These are phyloP conservation scores for Psidium friedrichsthalianum DNA, from an alignment of 345 rosid species.

Conservation along the genomic window DNA sequence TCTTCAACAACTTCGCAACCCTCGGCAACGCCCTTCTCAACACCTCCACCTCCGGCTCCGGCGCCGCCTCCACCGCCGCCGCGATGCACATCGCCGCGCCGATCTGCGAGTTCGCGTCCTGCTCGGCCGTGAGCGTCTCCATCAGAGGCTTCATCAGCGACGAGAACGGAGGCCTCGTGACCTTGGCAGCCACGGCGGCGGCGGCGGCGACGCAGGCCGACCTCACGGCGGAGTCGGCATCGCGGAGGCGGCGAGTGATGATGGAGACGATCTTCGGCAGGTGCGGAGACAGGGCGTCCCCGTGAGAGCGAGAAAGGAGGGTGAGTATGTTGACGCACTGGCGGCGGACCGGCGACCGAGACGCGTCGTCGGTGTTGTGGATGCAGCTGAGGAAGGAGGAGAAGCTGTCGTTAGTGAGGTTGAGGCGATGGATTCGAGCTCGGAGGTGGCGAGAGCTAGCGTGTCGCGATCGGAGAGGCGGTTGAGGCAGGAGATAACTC, in stretches of 20 bases:
- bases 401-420: constrained; percentile 41
- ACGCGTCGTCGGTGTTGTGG: constrained; percentile 61
- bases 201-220: constrained; percentile 68
- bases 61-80: constrained; percentile 58
- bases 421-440: constrained; percentile 80
- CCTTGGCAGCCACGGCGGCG: constrained; percentile 51
- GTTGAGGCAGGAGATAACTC: constrained; percentile 79
- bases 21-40: constrained; percentile 55
- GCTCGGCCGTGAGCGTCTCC: constrained; percentile 53
- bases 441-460: constrained; percentile 54
- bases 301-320: constrained; percentile 73
- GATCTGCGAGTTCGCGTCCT: constrained; percentile 62
- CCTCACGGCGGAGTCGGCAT: constrained; percentile 77
- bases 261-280: constrained; percentile 72
- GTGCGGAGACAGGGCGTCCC: constrained; percentile 57
- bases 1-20: constrained; percentile 52
- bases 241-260: constrained; percentile 68
- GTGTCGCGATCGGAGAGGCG: constrained; percentile 97
- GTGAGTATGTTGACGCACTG: constrained; percentile 67
- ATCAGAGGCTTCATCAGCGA: constrained; percentile 48
- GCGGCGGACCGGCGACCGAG: constrained; percentile 64
- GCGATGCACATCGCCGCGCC: constrained; percentile 79
- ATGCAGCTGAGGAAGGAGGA: constrained; percentile 68
- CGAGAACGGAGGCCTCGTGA: constrained; percentile 48
- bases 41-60: constrained; percentile 54